A percentile compares a stretch with the other conserved stretches of the same genome.
phyloP scores from a whole-genome alignment of 2,329 filamentous ascomycete species.

The Teratosphaeria destructans region DNA sequence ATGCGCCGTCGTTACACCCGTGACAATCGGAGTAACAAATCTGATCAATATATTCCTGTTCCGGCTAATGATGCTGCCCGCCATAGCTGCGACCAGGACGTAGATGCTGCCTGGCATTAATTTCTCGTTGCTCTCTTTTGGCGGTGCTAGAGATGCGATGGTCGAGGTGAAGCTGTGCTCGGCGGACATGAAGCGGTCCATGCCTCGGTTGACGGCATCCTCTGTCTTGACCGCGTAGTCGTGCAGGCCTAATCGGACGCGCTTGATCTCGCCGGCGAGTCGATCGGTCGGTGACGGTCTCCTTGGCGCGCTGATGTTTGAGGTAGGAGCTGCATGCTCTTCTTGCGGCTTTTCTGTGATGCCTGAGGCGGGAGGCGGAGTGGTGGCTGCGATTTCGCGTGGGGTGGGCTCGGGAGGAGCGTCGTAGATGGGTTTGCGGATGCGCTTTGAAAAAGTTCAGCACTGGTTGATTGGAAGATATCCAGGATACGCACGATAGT shows the following conservation, averaged over 20 bases:
- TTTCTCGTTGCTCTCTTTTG: constrained; percentile 74
- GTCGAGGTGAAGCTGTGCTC: constrained; percentile 87
- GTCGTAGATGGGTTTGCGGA: constrained; percentile 66
- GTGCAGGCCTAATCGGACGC: constrained; percentile 71
- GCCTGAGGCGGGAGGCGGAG: constrained; percentile 26
- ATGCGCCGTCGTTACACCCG: constrained; percentile 77
- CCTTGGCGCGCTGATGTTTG: constrained; percentile 16
- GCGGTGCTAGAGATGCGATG: constrained; percentile 75
- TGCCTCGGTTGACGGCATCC: constrained; percentile 69
- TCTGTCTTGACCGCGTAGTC: constrained; percentile 63
- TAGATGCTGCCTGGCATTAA: constrained; percentile 85
- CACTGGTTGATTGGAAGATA: constrained; percentile 1
- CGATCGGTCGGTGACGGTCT: constrained; percentile 72
- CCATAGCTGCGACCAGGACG: constrained; percentile 89
- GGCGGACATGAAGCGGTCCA: constrained; percentile 71
- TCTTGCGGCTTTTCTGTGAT: constrained; percentile 23
- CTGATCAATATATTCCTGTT: constrained; percentile 80
- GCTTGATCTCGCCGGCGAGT: constrained; percentile 71
- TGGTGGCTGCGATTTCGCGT: constrained; percentile 29
- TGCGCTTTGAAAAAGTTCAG: constrained; percentile 12
- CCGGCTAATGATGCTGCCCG: constrained; percentile 79
- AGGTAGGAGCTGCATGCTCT: constrained; percentile 15
- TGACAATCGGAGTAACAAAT: constrained; percentile 61
- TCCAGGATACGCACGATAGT: constrained; percentile 13
- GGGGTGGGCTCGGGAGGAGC: constrained; percentile 34